These are phyloP conservation scores for Backusella parvicylindrica DNA, from an alignment of 192 early-diverging fungal species.

Conservation along the genomic window DNA sequence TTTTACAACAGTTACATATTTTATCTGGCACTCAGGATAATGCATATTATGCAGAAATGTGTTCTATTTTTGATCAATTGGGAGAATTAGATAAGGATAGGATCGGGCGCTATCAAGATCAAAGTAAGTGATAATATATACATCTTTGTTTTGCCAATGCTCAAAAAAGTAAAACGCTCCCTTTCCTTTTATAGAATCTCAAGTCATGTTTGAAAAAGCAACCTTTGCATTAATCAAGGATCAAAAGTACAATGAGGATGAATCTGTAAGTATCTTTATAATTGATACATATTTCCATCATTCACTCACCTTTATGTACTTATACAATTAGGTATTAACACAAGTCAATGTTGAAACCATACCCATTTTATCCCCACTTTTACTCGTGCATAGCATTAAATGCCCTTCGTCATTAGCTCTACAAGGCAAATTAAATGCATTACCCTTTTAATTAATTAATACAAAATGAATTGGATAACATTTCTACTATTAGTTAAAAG, in stretches of 20 bases:
- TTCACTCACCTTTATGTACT: background rate
- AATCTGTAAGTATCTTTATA: background rate
- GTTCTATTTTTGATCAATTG: slow-evolving; percentile 49
- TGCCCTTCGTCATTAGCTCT: background rate
- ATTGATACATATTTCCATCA: no score
- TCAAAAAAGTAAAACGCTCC: no score
- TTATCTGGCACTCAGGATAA: slow-evolving; percentile 15
- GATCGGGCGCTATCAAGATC: slow-evolving; percentile 53
- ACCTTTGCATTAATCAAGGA: background rate
- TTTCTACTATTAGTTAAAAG: no score
- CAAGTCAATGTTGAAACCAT: background rate
- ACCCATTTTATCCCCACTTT: background rate
- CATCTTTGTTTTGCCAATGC: no score
- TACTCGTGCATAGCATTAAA: background rate
- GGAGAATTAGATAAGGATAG: slow-evolving; percentile 52
- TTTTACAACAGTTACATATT: slow-evolving; percentile 41
- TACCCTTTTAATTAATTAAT: background rate
- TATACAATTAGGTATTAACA: background rate
- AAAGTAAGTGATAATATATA: slow-evolving; percentile 36
- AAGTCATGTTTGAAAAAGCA: background rate
- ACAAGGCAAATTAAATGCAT: background rate
- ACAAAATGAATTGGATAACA: no score
- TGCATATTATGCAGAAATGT: slow-evolving; percentile 25
- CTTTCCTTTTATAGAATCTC: background rate
- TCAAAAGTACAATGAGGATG: background rate